Base-by-base conservation (phyloP, 176 grass and related monocot species). In the Tuctoria greenei region DNA sequence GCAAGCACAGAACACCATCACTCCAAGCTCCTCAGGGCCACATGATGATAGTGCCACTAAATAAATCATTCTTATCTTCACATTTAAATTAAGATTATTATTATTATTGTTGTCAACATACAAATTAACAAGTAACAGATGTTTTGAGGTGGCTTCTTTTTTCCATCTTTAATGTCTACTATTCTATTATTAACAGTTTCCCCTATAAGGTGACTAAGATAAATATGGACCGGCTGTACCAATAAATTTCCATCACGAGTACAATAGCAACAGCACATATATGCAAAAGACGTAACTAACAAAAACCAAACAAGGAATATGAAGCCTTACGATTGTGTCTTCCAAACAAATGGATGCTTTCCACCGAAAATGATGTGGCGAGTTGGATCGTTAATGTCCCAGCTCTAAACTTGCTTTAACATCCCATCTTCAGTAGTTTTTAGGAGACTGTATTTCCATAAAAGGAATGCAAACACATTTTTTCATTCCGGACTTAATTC, bases 291-390 rank as follows among this genome's bases (percentile, higher is more conserved):
- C 61, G 68, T 69, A 51, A 34, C 12, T 31, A 46, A 70, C 69
- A 46, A 69, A 44, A 67, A 77, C 18, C 31, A 17, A 73, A 15
- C 20, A 43, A 54, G 25, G 55, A 23, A 27, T 70, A 52, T 79
- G 56, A 75, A 80, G 47, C 46, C 75, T 79, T 36, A 80, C 59
- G 57, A 59, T 76, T 79, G 69, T 62, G 45, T 76, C 50, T 72
- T 81, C 46, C 50, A 49, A 66, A 66, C 17, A 26, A 13, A 77
- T 66, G 39, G 39, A 45, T n/a, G 17, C 31, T 87, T 82, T 87
- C 60, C 71, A 60, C 23, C 84, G 86, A 84, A 70, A 88, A 88
- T 80, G 81, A 84, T 88, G 71, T 26, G 26, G 31, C 42, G n/a
- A 51, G 49, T 86, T 57, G 56, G 55, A 10, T 66, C 67, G 61